These are phyloP conservation scores for Taiozyma sp. DNA, from an alignment of 1,139 yeast genomes.

Conservation along the genomic window DNA sequence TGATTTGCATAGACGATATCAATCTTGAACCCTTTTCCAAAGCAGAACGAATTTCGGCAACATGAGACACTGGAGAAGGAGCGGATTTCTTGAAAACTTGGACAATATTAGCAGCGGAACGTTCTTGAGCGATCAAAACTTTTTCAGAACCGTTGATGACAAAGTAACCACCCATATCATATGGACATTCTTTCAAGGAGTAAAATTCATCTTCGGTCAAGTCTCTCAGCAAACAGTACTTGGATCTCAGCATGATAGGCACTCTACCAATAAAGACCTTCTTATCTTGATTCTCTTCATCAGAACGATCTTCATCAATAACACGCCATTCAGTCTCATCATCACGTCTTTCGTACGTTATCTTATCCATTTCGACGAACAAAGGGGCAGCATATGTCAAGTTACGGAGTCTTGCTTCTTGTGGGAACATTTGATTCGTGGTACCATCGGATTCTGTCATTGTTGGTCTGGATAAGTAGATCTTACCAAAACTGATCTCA, in stretches of 20 bases:
- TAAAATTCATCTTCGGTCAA: conserved; percentile 92
- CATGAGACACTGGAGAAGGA: conserved; percentile 92
- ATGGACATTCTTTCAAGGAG: conserved; percentile 96
- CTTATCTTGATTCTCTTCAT: conserved; percentile 56
- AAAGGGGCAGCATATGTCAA: conserved; percentile 94
- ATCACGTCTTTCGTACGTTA: conserved; percentile 81
- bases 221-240: conserved; percentile 90
- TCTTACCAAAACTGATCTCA: conserved; percentile 94
- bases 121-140: conserved; percentile 96
- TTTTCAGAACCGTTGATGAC: conserved; percentile 98
- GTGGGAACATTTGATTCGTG: conserved; percentile 97
- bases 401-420: conserved; percentile 94
- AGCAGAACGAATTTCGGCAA: conserved; percentile 96
- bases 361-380: conserved; percentile 92
- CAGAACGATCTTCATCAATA: conserved; percentile 35
- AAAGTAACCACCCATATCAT: conserved; percentile 99
- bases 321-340: conserved; percentile 70
- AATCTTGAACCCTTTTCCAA: conserved; percentile 95
- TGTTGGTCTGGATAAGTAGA: conserved; percentile 92
- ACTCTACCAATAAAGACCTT: conserved; percentile 93
- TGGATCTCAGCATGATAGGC: conserved; percentile 96
- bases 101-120: conserved; percentile 96
- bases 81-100: conserved; percentile 98
- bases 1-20: conserved; percentile 91
- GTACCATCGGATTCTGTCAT: conserved; percentile 99